Percentiles rank a stretch among this genome's conserved stretches.
These are phyloP conservation scores for Pachysolen tannophilus DNA, from an alignment of 805 yeast species.

Conservation along the genomic window DNA sequence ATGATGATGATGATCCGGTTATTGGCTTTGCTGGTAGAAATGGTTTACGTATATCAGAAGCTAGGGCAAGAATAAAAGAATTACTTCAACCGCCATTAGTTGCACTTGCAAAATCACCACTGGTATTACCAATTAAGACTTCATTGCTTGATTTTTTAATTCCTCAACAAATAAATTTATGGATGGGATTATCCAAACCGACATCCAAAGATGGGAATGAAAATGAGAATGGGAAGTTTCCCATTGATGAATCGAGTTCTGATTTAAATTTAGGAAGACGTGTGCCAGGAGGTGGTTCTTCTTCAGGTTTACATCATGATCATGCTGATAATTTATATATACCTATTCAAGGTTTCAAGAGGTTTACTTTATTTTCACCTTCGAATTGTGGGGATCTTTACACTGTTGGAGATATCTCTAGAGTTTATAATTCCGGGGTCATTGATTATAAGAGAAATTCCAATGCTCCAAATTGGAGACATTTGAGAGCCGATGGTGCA, in stretches of 20 bases:
- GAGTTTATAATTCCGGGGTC: constrained; percentile 51
- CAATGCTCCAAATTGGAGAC: constrained; percentile 56
- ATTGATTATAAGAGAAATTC: constrained; percentile 52
- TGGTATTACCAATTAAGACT: constrained; percentile 33
- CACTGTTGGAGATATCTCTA: constrained; percentile 56
- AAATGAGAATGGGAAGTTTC: constrained; percentile 1
- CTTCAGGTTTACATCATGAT: constrained; percentile 75
- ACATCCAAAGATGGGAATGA: constrained; percentile 6
- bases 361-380: constrained; percentile 65
- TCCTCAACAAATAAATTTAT: constrained; percentile 68
- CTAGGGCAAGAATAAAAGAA: constrained; percentile 35
- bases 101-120: constrained; percentile 20
- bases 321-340: constrained; percentile 73
- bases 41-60: constrained; percentile 17
- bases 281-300: constrained; percentile 50
- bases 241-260: constrained; percentile 13
- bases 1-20: constrained; percentile 17
- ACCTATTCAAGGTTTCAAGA: constrained; percentile 48
- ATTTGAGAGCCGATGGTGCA: constrained; percentile 55
- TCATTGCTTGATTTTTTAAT: constrained; percentile 31
- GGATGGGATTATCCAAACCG: constrained; percentile 47
- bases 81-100: constrained; percentile 59
- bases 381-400: constrained; percentile 47
- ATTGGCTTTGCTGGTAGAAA: constrained; percentile 9
- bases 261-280: constrained; percentile 42